These are phyloP conservation scores for Alternaria postmessia DNA, from an alignment of 2,329 filamentous ascomycete genomes.

Conservation along the genomic window DNA sequence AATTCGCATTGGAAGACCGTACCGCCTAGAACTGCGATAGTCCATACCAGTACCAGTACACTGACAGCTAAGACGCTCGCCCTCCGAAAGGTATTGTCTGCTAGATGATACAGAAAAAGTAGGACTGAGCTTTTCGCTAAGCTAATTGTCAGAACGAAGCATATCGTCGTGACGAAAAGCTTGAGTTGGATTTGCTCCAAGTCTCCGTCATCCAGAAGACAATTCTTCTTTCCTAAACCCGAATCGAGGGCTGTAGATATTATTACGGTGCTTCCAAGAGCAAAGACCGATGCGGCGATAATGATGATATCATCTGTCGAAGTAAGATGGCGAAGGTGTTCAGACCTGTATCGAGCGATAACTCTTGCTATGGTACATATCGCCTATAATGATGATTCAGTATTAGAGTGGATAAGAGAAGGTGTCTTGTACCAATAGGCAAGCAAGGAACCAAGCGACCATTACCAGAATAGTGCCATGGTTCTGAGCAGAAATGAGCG, in stretches of 20 bases:
- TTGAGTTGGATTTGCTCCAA: conserved; percentile 27
- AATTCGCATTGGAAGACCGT: conserved; percentile 37
- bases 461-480: conserved; percentile 38
- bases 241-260: conserved; percentile 32
- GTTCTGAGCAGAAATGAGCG: conserved; percentile 35
- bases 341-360: conserved; percentile 25
- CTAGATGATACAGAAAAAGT: conserved; percentile 29
- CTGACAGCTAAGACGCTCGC: conserved; percentile 19
- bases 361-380: conserved; percentile 29
- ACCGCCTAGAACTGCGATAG: conserved; percentile 24
- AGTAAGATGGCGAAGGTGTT: conserved; percentile 17
- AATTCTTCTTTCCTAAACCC: conserved; percentile 28
- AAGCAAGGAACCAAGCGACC: conserved; percentile 37
- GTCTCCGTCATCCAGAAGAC: conserved; percentile 15
- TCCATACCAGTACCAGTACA: conserved; percentile 28
- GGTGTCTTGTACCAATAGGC: conserved; percentile 27
- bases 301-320: conserved; percentile 32
- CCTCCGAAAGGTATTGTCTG: conserved; percentile 24
- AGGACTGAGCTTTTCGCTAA: conserved; percentile 37
- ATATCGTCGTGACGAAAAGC: conserved; percentile 33
- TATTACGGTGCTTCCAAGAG: conserved; percentile 33
- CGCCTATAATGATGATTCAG: conserved; percentile 23
- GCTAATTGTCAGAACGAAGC: conserved; percentile 31
- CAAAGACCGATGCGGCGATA: conserved; percentile 28
- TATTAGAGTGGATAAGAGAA: not conserved